These are phyloP conservation scores for Penicillium sp. DNA, from an alignment of 2,329 filamentous ascomycete genomes.

Conservation along the genomic window DNA sequence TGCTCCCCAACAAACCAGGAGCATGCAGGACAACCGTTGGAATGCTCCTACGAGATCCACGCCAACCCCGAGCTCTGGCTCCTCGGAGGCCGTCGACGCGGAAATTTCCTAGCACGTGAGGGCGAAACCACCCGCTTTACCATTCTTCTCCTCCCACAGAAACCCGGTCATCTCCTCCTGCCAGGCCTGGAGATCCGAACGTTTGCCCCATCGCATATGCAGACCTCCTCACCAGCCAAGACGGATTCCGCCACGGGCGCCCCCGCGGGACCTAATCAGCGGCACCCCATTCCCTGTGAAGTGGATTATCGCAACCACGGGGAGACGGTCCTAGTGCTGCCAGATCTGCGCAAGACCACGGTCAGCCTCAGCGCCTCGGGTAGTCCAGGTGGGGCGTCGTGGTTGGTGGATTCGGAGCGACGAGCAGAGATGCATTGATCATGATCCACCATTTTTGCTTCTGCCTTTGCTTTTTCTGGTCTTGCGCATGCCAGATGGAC, in stretches of 20 bases:
- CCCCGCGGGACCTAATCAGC: constrained; percentile 25
- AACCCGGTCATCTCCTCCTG: constrained; percentile 73
- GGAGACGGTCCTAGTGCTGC: constrained; percentile 72
- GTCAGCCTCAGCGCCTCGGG: constrained; percentile 69
- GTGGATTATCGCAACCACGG: constrained; percentile 77
- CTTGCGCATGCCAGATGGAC: not conserved
- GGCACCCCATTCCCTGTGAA: constrained; percentile 61
- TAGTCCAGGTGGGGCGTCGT: constrained; percentile 57
- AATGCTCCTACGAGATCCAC: constrained; percentile 81
- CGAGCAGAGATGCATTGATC: constrained; percentile 22
- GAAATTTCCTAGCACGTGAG: constrained; percentile 63
- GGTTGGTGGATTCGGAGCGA: constrained; percentile 64
- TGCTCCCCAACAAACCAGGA: constrained; percentile 32
- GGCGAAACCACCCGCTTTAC: constrained; percentile 56
- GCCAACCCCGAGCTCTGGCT: constrained; percentile 77
- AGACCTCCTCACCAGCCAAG: constrained; percentile 20
- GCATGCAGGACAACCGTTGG: constrained; percentile 52
- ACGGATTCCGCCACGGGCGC: constrained; percentile 9
- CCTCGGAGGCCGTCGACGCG: constrained; percentile 75
- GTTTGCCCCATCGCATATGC: constrained; percentile 49
- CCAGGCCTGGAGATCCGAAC: constrained; percentile 74
- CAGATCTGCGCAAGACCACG: constrained; percentile 69
- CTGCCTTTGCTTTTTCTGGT: not conserved
- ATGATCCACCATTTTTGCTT: not conserved
- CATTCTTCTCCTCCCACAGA: constrained; percentile 75